Conservation (phyloP, 108 stramenopile species). For the Nannochloropsis oceanica region DNA sequence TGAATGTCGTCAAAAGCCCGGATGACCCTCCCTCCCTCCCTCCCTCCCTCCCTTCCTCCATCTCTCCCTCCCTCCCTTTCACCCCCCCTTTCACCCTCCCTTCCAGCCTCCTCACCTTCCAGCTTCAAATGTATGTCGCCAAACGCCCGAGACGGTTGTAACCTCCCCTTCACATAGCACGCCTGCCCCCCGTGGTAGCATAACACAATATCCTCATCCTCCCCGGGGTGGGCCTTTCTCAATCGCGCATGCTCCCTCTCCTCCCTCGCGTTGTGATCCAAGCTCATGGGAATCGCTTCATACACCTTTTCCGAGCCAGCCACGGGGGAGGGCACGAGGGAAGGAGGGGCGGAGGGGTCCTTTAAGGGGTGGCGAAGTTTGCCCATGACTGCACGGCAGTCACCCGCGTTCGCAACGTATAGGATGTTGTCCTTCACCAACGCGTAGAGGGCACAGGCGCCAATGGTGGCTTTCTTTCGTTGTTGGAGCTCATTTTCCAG, state of each 20-base stretch:
- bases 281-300: constrained; percentile 35
- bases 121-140: not conserved
- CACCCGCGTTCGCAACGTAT: constrained; percentile 42
- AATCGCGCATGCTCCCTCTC: constrained; percentile 33
- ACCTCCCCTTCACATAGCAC: constrained; percentile 47
- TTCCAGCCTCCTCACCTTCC: not conserved
- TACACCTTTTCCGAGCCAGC: not conserved
- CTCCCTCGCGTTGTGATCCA: constrained; percentile 46
- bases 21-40: not conserved
- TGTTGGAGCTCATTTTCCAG: constrained; percentile 42
- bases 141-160: not conserved
- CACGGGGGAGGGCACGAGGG: not conserved
- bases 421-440: constrained; percentile 23
- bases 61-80: too few species aligned
- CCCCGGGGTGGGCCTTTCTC: constrained; percentile 32
- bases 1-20: too few species aligned
- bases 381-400: constrained; percentile 41
- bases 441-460: constrained; percentile 40
- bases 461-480: constrained; percentile 34
- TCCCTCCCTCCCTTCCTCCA: too few species aligned
- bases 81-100: not conserved
- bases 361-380: not conserved
- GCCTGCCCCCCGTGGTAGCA: constrained; percentile 26
- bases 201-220: constrained; percentile 38
- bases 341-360: not conserved